These are phyloP conservation scores for Tetrahymena thermophila DNA, from an alignment of 73 alveolate genomes.

Conservation along the genomic window DNA sequence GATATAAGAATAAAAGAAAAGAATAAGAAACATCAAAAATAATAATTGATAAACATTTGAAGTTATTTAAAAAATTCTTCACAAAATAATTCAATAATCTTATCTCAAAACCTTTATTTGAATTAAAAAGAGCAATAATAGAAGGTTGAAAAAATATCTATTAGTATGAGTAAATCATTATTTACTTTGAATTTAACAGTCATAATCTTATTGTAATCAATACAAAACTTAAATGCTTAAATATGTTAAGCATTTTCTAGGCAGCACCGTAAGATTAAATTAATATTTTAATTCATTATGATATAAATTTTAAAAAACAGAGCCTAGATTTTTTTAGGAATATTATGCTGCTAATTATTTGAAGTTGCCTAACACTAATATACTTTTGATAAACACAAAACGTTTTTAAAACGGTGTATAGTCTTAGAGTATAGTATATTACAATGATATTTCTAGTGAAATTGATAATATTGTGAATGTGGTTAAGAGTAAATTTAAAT, in stretches of 20 bases:
- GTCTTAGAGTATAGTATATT: neutral
- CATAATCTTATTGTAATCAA: no score
- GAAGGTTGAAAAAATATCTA: no score
- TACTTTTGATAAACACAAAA: neutral
- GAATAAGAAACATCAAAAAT: no score
- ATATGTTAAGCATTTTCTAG: neutral
- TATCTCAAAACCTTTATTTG: no score
- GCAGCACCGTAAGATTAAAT: neutral
- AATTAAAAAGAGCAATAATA: no score
- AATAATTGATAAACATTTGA: no score
- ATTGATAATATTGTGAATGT: neutral
- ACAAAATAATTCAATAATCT: no score
- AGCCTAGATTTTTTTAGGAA: neutral
- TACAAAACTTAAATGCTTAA: neutral
- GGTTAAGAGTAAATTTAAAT: neutral
- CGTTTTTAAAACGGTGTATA: neutral
- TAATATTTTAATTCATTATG: no score
- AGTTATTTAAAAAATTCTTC: no score
- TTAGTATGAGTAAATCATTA: no score
- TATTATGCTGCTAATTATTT: neutral
- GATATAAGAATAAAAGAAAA: no score
- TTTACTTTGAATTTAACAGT: neutral
- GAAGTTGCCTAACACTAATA: neutral
- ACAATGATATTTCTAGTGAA: neutral
- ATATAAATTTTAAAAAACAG: neutral